Percentiles rank a stretch among this genome's conserved stretches.
Conservation (phyloP, 345 rosid species). For the Bruguiera sexangula region DNA sequence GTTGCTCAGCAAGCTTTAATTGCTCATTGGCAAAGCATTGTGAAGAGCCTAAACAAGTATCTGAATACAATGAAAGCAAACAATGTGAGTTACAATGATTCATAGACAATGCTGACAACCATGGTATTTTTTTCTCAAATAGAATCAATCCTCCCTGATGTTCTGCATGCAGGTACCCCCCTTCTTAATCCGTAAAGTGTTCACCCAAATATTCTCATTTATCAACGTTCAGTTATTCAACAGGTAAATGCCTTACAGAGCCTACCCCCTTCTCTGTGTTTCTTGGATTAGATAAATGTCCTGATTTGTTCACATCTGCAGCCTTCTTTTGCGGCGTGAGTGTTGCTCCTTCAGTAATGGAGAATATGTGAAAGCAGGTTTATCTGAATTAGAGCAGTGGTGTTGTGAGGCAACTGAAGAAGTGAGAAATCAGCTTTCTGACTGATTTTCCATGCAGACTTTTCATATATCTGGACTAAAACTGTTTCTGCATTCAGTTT, state of each 20-base stretch:
- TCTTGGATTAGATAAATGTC: neutral
- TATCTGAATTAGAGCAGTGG: slow-evolving; percentile 95
- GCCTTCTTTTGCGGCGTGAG: slow-evolving; percentile 96
- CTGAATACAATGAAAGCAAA: slow-evolving; percentile 67
- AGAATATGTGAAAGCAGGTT: slow-evolving; percentile 90
- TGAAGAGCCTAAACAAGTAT: slow-evolving; percentile 77
- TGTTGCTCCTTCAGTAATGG: slow-evolving; percentile 99
- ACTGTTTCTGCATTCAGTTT: slow-evolving; percentile 47
- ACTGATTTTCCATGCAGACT: slow-evolving; percentile 2
- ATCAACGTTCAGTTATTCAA: slow-evolving; percentile 96
- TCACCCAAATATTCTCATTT: slow-evolving; percentile 95
- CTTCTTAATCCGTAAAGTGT: slow-evolving; percentile 83
- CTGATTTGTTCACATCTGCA: slow-evolving; percentile 36
- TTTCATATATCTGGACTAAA: slow-evolving; percentile 12
- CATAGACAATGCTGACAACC: slow-evolving; percentile 6
- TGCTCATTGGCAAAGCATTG: slow-evolving; percentile 98
- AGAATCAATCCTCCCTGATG: slow-evolving; percentile 10
- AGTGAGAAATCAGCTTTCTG: slow-evolving; percentile 43
- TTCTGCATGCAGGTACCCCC: slow-evolving; percentile 76
- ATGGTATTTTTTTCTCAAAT: slow-evolving; percentile 12
- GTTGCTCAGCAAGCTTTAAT: slow-evolving; percentile 96
- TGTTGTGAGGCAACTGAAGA: slow-evolving; percentile 76
- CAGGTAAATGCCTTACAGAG: slow-evolving; percentile 43
- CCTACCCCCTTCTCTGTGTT: neutral
- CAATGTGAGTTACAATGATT: slow-evolving; percentile 51